Base-by-base conservation (phyloP, 2,329 filamentous ascomycete genomes). In the Cladosporium sp. region DNA sequence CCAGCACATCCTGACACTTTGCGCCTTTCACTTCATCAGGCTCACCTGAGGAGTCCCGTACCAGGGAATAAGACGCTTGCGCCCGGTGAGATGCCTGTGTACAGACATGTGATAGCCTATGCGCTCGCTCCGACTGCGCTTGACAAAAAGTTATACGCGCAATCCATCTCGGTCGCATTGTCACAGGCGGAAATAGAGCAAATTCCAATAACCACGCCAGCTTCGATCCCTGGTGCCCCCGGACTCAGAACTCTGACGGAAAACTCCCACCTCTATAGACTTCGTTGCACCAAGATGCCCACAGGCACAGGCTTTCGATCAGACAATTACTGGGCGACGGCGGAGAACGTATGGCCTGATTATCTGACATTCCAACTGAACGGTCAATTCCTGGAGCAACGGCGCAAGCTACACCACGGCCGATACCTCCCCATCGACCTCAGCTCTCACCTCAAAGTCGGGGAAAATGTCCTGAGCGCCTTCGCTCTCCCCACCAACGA, bases 361-460 rank as follows among this genome's bases (percentile, higher is more conserved):
- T 78, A 80, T 43, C 73, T 89, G 0, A 88, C 84, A 53, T 74
- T 92, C 53, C 73, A 77, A 13, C 66, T 94, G 53, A 95, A 95
- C 58, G 72, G 67, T 0, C 62, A 68, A 0, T 40, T 56, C 15
- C 60, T 78, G 1, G 71, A 81, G 9, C 64, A 88, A 13, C 79
- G 85, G 35, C 79, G 85, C 22, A 88, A 87, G 59, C 66, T 80
- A 1, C 84, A 93, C 54, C 79, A 91, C 60, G 84, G 83, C 9
- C 87, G 84, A 57, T 87, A 94, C 58, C 67, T 89, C 7, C 84
- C 91, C 0, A 72, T 87, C 5, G 88, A 95, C 57, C 71, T 95
- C 19, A 90, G 88, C 2, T 54, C 64, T 1, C 65, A 79, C 16
- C 57, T 94, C 4, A 63, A 60, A 7, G 57, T 68, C 13, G 88